These are phyloP conservation scores for Lodderomyces orthopsilosis DNA, from an alignment of 1,139 yeast genomes.

Conservation along the genomic window DNA sequence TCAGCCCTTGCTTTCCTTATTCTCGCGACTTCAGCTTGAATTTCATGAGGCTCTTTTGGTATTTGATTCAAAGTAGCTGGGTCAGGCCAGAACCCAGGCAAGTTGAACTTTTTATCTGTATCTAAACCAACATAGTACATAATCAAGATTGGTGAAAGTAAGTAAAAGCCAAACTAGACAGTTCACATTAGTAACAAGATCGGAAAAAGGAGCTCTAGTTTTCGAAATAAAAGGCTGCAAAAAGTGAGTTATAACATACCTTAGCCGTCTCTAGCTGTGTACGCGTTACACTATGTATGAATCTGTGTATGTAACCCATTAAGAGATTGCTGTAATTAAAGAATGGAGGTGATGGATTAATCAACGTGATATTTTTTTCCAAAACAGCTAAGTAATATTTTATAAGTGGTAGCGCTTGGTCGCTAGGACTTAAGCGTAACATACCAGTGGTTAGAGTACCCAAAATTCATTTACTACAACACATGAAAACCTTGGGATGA, in stretches of 20 bases:
- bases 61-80: slow-evolving; percentile 86
- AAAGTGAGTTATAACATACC: slow-evolving; percentile 34
- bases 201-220: neutral
- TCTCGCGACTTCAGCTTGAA: slow-evolving; percentile 86
- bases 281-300: slow-evolving; percentile 43
- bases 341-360: too few species aligned
- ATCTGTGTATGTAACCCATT: slow-evolving; percentile 16
- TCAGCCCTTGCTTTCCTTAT: slow-evolving; percentile 73
- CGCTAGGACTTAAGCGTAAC: too few species aligned
- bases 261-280: slow-evolving; percentile 70
- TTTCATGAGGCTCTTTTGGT: slow-evolving; percentile 91
- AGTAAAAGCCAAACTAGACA: slow-evolving; percentile 72
- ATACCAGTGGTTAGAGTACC: too few species aligned
- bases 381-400: too few species aligned
- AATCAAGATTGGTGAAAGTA: slow-evolving; percentile 79
- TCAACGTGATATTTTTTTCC: neutral
- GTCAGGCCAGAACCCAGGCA: slow-evolving; percentile 98
- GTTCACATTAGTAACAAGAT: slow-evolving; percentile 19
- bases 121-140: slow-evolving; percentile 93
- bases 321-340: too few species aligned
- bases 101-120: slow-evolving; percentile 82
- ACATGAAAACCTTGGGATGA: too few species aligned
- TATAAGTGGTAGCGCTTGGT: neutral
- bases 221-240: neutral
- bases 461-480: too few species aligned